Evolutionary conservation across 2,329 filamentous ascomycete genomes (phyloP), one percentile per base, ranked within the genome.

Genomic region (Huntiella omanensis): DNA sequence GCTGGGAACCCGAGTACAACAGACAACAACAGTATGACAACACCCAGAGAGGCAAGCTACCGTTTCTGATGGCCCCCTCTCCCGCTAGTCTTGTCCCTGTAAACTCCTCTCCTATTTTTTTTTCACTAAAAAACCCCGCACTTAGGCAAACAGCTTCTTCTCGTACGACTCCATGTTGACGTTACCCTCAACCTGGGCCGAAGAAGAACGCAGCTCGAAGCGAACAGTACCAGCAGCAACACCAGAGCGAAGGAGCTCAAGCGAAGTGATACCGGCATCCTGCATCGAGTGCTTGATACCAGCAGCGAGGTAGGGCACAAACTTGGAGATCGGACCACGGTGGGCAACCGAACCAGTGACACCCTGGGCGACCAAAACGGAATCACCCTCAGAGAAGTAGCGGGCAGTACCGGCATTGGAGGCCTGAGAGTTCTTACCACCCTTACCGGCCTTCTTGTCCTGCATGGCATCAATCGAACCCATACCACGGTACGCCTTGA

Each of bases 401-500:
- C 91, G 80, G 39, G 91, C 91, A 52, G 92, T 96, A 58, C 91
- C 91, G 47, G 91, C 91, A 60, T 96, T 98, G 64, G 78, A 80
- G 66, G 80, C 75, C 62, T 81, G 77, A 63, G 70, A 75, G 59
- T 86, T 75, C 62, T 77, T 82, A 57, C 69, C 67, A 54, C 80
- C 81, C 50, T 64, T 71, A 47, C 83, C 85, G 8, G 87, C 86
- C 72, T 94, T 94, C 76, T 91, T 94, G 67, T 96, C 88, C 67
- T 96, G 87, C 91, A 98, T 98, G 54, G 91, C 91, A 58, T 95
- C 91, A 60, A 98, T 98, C 64, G 80, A 87, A 54, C 91, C 91
- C 91, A 98, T 98, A 50, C 91, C 91, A 64, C 91, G 83, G 73
- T 98, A 98, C 36, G 91, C 87, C 74, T 98, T 98, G 64, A 98